Conservation (phyloP, 225 moss, liverwort and hornwort genomes). For the Asterella californica region DNA sequence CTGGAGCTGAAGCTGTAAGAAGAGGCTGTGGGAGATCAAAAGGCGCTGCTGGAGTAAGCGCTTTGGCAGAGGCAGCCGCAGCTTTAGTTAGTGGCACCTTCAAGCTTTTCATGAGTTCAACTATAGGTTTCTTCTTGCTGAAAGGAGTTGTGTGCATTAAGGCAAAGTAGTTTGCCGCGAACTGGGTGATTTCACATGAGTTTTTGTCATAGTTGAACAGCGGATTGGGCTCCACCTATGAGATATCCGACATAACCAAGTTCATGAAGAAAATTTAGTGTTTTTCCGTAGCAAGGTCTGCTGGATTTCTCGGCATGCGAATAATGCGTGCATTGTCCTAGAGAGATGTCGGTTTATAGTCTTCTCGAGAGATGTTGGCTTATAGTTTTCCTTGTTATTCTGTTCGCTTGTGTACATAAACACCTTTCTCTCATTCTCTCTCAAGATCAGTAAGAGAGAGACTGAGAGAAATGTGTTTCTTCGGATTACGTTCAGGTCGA, state of each 20-base stretch:
- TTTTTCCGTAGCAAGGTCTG: not conserved
- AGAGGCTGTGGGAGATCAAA: not conserved
- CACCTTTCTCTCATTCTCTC: too few species aligned
- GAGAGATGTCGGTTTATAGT: too few species aligned
- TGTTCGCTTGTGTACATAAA: too few species aligned
- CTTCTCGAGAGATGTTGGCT: too few species aligned
- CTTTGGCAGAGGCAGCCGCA: not conserved
- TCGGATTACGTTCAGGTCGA: too few species aligned
- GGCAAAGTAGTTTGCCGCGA: constrained; percentile 42
- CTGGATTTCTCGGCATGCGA: too few species aligned
- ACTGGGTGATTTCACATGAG: constrained; percentile 44
- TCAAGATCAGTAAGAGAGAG: too few species aligned
- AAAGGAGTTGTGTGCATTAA: constrained; percentile 49
- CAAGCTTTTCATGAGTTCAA: constrained; percentile 20
- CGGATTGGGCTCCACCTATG: constrained; percentile 37
- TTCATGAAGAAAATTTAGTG: not conserved
- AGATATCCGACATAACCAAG: not conserved
- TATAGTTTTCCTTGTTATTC: too few species aligned
- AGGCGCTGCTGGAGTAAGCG: not conserved
- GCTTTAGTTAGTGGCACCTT: constrained; percentile 19
- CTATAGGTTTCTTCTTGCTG: constrained; percentile 36
- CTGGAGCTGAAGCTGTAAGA: not conserved
- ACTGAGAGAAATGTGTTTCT: too few species aligned
- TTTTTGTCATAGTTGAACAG: constrained; percentile 46
- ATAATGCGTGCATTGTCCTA: too few species aligned